Evolutionary conservation across 2,329 filamentous ascomycete species (phyloP), one percentile per base, ranked within the genome.

Genomic region (Hypomyces perniciosus): DNA sequence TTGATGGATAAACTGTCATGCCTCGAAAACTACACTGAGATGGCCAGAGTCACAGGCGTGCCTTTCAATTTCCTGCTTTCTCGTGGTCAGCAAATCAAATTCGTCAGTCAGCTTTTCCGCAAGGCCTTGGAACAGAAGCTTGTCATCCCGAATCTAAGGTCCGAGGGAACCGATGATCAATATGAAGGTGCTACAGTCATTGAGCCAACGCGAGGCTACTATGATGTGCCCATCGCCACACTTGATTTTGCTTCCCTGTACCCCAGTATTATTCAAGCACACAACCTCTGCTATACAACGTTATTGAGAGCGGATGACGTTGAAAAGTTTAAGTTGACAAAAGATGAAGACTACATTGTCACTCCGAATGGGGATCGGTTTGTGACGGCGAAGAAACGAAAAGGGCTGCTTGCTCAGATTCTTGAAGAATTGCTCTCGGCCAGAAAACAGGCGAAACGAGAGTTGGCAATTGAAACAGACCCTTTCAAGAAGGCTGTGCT

Each of bases 161-260:
- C 81, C 1, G 83, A 90, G 56, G 73, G 74, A 10, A 77, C 79
- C 1, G 88, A 93, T 50, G 92, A 96, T 57, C 91, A 96, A 65
- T 99, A 99, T 63, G 90, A 95, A 76, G 93, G 93, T 66, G 93
- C 93, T 1, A 99, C 93, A 1, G 93, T 99, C 68, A 99, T 99
- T 65, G 93, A 99, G 65, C 93, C 93, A 0, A 88, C 84, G 13
- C 83, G 91, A 69, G 90, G 88, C 31, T 99, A 95, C 69, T 97
- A 99, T 68, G 85, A 93, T 62, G 89, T 95, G 28, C 93, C 93
- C 1, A 87, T 99, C 56, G 93, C 93, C 1, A 99, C 93, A 0
- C 84, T 99, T 40, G 93, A 99, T 89, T 99, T 99, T 61, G 93
- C 93, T 5, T 97, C 93, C 31, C 84, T 99, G 56, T 99, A 99